Evolutionary conservation across 73 alveolate genomes (phyloP), one percentile per base, ranked within the genome.

Genomic region (Paramecium caudatum): DNA sequence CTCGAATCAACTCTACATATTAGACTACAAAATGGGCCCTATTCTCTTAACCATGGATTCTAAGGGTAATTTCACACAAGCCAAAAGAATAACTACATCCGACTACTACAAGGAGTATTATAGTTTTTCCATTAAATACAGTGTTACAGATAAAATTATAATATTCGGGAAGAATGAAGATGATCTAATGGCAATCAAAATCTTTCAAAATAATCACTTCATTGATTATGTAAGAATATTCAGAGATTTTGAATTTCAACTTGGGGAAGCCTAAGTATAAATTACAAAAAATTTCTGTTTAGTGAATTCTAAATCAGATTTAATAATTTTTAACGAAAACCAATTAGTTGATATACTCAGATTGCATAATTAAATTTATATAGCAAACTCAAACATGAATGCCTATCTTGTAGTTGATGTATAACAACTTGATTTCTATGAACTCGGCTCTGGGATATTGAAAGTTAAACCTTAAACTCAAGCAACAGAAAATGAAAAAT

Each of bases 1-100:
- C 30, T 23, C 80, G 3, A 55, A 15, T 0, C 23, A 17, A 9
- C 3, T 55, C 10, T 23, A 19, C 30, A 21, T 55, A 12, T 55
- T 55, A 10, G 80, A 55, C 30, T 55, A 55, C 30, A 55, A 25
- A 55, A 3, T 55, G 46, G 80, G 80, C 2, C 80, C 80, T 27
- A 55, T 55, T 5, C 10, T 23, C 8, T 55, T 55, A 55, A 23
- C 12, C 10, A 10, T 55, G 23, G 80, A 55, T 55, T 5, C 21
- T 9, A 55, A 55, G 3, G 80, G 80, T 5, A 55, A 55, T 55
- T 55, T 55, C 17, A 55, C 80, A 4, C 5, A 23, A 27, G 80
- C 80, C 0, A 55, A 55, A 2, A 27, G 23, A 27, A 55, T 55
- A 27, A 55, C 80, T 55, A 27, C 80, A 55, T 55, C 80, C 8